These are phyloP conservation scores for Pouteria glomerata DNA, from an alignment of 148 eudicot genomes.

Conservation along the genomic window DNA sequence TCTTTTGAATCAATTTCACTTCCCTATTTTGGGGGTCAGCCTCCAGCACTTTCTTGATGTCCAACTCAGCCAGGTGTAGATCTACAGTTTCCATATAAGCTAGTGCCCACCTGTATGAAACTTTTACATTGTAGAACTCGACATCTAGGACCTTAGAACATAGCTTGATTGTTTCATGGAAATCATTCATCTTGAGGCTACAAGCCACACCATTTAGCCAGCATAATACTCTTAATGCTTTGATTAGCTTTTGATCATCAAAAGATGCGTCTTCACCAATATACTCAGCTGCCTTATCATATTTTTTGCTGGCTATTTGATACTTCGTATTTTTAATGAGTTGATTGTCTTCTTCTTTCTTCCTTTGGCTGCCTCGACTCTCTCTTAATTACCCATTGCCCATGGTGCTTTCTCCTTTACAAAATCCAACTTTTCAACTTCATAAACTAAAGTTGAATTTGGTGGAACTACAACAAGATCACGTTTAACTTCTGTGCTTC, in stretches of 20 bases:
- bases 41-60: conserved; percentile 62
- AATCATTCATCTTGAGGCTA: conserved; percentile 41
- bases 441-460: conserved; percentile 42
- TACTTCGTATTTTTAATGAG: conserved; percentile 52
- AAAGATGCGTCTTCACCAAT: conserved; percentile 44
- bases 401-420: conserved; percentile 70
- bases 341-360: conserved; percentile 60
- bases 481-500: conserved; percentile 36
- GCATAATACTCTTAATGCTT: conserved; percentile 54
- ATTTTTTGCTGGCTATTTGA: conserved; percentile 62
- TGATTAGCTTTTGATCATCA: conserved; percentile 38
- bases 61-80: conserved; percentile 50
- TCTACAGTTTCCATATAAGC: conserved; percentile 47
- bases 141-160: conserved; percentile 63
- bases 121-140: conserved; percentile 54
- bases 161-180: conserved; percentile 39
- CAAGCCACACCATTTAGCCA: conserved; percentile 70
- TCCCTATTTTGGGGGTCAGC: conserved; percentile 62
- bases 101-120: conserved; percentile 57
- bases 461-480: conserved; percentile 49
- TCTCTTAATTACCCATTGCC: conserved; percentile 49
- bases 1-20: conserved; percentile 44
- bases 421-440: conserved; percentile 60
- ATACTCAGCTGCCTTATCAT: conserved; percentile 64
- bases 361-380: conserved; percentile 46